phyloP scores from a whole-genome alignment of 805 yeast species.

The Candida argentea region DNA sequence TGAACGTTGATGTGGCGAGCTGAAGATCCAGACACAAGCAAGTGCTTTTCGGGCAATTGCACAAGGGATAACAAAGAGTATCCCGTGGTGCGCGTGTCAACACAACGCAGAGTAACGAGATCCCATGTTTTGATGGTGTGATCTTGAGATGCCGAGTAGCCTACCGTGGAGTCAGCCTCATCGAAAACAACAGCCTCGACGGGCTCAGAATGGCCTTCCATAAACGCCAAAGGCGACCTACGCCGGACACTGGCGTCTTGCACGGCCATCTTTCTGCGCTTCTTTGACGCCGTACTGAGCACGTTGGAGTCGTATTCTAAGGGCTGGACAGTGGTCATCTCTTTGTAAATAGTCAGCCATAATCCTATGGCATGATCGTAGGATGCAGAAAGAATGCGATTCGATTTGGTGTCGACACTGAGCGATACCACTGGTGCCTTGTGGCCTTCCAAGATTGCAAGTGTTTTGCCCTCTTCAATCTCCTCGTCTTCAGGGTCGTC shows the following conservation, averaged over 20 bases:
- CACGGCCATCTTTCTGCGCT: constrained; percentile 75
- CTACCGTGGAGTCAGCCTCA: constrained; percentile 63
- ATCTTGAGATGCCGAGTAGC: constrained; percentile 91
- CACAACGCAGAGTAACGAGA: constrained; percentile 71
- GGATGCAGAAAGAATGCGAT: constrained; percentile 73
- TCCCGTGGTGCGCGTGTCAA: constrained; percentile 82
- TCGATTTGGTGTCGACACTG: constrained; percentile 43
- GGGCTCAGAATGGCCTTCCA: constrained; percentile 78
- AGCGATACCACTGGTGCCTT: constrained; percentile 75
- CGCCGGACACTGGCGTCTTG: constrained; percentile 68
- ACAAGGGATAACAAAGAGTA: constrained; percentile 72
- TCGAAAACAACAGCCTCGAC: constrained; percentile 82
- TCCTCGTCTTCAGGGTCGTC: constrained; percentile 28
- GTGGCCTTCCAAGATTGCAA: constrained; percentile 86
- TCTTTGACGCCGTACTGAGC: constrained; percentile 66
- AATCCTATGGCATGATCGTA: constrained; percentile 71
- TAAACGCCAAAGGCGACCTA: constrained; percentile 68
- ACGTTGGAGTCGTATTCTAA: constrained; percentile 34
- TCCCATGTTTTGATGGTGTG: constrained; percentile 97
- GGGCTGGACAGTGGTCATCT: constrained; percentile 55
- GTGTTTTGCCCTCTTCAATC: constrained; percentile 59
- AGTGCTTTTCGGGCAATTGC: constrained; percentile 54
- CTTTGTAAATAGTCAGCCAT: constrained; percentile 85
- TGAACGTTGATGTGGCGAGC: constrained; percentile 95
- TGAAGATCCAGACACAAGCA: constrained; percentile 89